phyloP scores from a whole-genome alignment of 2,329 filamentous ascomycete species.

The Ceratocystis destructans region DNA sequence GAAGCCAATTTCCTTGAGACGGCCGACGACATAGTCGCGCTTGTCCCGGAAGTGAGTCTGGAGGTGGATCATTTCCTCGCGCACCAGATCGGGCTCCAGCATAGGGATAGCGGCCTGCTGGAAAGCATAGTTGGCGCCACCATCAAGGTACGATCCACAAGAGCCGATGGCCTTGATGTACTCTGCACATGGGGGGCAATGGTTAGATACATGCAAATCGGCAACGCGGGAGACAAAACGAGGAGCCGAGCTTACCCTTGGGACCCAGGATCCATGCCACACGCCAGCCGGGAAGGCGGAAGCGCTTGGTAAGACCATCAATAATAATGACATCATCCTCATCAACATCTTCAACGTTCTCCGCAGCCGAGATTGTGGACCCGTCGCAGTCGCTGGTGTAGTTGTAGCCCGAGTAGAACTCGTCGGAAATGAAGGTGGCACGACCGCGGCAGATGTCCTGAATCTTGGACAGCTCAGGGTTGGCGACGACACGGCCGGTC shows the following conservation, averaged over 20 bases:
- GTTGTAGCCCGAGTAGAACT: constrained; percentile 95
- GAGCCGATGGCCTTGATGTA: constrained; percentile 89
- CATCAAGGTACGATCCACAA: constrained; percentile 87
- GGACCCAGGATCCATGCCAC: constrained; percentile 93
- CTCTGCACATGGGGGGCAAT: constrained; percentile 33
- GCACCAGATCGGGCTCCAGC: constrained; percentile 74
- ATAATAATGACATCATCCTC: constrained; percentile 87
- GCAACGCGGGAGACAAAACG: no score
- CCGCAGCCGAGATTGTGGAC: constrained; percentile 72
- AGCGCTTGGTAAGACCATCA: constrained; percentile 90
- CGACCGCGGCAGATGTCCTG: constrained; percentile 85
- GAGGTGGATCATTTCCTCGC: constrained; percentile 74
- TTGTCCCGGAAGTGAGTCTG: constrained; percentile 83
- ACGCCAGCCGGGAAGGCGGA: constrained; percentile 89
- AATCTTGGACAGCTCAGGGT: constrained; percentile 75
- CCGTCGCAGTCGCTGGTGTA: constrained; percentile 89
- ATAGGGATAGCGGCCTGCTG: constrained; percentile 86
- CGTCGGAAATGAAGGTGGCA: constrained; percentile 85
- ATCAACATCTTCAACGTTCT: constrained; percentile 81
- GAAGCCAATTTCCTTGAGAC: constrained; percentile 78
- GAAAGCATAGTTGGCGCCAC: constrained; percentile 88
- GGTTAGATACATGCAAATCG: neutral
- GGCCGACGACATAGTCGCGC: constrained; percentile 75
- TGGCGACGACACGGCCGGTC: constrained; percentile 73
- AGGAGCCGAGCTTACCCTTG: constrained; percentile 38